Evolutionary conservation across 352 stramenopile species (phyloP).

Genomic region (Lagenidium sp.): DNA sequence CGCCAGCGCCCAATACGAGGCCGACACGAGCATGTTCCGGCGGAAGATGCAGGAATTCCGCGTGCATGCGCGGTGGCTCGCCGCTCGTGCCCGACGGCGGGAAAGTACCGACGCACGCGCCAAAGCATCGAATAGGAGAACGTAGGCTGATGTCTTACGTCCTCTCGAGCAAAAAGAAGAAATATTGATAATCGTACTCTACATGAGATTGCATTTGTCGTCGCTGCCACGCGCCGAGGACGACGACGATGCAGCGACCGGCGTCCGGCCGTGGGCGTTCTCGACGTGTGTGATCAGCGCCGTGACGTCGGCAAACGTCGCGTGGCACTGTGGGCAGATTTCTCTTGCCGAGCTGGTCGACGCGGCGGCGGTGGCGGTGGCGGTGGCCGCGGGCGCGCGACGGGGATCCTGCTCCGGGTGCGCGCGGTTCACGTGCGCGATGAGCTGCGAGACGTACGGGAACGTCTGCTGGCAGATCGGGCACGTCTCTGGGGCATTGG

Average conservation of each 20-base stretch:
- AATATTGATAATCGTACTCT: too few species aligned
- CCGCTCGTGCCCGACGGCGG: too few species aligned
- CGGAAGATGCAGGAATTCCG: slow-evolving; percentile 49
- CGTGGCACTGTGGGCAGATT: slow-evolving; percentile 60
- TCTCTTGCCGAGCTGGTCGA: slow-evolving; percentile 18
- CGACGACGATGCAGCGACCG: slow-evolving; percentile 10
- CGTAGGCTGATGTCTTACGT: too few species aligned
- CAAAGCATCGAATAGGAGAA: too few species aligned
- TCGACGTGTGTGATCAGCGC: slow-evolving; percentile 59
- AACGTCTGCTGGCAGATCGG: slow-evolving; percentile 73
- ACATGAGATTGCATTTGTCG: too few species aligned
- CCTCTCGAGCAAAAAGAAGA: too few species aligned
- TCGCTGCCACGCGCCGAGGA: too few species aligned
- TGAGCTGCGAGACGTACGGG: slow-evolving; percentile 56
- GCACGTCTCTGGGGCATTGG: slow-evolving; percentile 38
- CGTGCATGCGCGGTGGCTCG: too few species aligned
- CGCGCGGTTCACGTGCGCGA: slow-evolving; percentile 62
- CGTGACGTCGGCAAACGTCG: slow-evolving; percentile 37
- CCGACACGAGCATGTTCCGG: slow-evolving; percentile 57
- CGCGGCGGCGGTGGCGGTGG: not conserved
- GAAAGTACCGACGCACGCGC: too few species aligned
- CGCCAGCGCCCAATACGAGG: slow-evolving; percentile 45
- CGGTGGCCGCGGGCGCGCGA: not conserved
- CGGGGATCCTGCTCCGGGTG: slow-evolving; percentile 35
- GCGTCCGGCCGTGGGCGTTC: slow-evolving; percentile 19